Base-by-base conservation (phyloP, 2,329 filamentous ascomycete genomes). In the Phyllosticta citriasiana region DNA sequence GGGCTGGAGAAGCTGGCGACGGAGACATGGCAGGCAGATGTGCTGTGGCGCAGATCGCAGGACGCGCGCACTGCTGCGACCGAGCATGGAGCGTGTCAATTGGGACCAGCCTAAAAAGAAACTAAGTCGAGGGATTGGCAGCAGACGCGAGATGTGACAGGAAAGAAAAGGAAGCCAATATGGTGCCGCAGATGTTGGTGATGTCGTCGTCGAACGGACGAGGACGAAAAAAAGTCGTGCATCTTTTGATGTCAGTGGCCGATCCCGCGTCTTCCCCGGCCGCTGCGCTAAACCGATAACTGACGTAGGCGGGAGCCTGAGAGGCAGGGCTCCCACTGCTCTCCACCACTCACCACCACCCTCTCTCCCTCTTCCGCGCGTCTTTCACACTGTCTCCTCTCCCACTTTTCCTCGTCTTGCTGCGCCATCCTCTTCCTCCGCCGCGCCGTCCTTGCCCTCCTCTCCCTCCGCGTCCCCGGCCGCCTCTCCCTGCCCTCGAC, bases 1-100 rank as follows among this genome's bases (percentile, higher is more conserved):
- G 35, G 53, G 53, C 24, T n/a, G 16, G 14, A 5, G 19, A 12
- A 22, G 59, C 54, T 40, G 59, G 54, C 30, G 19, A 54, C 47
- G 59, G 19, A 61, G 47, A n/a, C 59, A 61, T 61, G 40, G 59
- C 47, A n/a, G 22, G 59, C 59, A 61, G 14, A 57, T 22, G 59
- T 61, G 56, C 35, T 40, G 54, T 14, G n/a, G 54, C 25, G 53
- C 10, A 14, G 40, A 24, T 47, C 47, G 54, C 59, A 61, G 27
- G 53, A 40, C 53, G 47, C 54, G 59, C 16, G 47, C 26, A 14
- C 40, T 52, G 19, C 53, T 25, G 59, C 54, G 59, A 22, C 59
- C 53, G 50, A 61, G 59, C 59, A 61, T 61, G 54, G 54, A 54
- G 19, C 19, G 19, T 22, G 19, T 22, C 19, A 2, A 22, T 22